Percentiles rank a stretch among this genome's conserved stretches.
Evolutionary conservation across 148 eudicot genomes (phyloP).

Genomic region (Amaranthus palmeri): DNA sequence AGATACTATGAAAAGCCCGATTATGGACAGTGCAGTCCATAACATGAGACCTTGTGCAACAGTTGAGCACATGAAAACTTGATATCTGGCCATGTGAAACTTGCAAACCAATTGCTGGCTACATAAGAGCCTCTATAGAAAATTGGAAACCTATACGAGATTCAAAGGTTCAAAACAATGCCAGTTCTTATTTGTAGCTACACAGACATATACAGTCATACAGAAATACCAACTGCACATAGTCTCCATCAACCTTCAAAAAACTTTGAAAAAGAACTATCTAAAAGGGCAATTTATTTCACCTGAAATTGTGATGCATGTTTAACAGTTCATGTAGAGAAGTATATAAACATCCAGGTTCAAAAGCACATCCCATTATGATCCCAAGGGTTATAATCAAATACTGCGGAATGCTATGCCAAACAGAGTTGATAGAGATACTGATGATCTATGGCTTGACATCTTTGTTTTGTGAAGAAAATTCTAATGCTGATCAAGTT

Average conservation of each 20-base stretch:
- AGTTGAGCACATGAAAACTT: constrained; percentile 34
- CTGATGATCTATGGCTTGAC: constrained; percentile 59
- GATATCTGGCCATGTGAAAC: not conserved
- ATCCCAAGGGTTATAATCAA: constrained; percentile 65
- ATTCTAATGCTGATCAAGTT: constrained; percentile 70
- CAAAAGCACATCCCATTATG: constrained; percentile 84
- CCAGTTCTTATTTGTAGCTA: too few relatives aligned
- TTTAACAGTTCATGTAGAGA: constrained; percentile 40
- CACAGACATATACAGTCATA: too few relatives aligned
- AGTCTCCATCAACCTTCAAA: too few relatives aligned
- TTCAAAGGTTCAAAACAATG: not conserved
- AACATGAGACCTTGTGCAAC: constrained; percentile 61
- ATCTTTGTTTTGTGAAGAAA: constrained; percentile 73
- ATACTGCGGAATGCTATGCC: constrained; percentile 73
- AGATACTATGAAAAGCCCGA: constrained; percentile 58
- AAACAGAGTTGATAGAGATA: constrained; percentile 54
- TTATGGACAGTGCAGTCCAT: constrained; percentile 56
- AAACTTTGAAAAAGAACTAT: not conserved
- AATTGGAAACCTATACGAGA: not conserved
- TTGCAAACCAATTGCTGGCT: too few relatives aligned
- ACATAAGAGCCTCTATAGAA: not conserved
- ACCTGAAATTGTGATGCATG: not conserved
- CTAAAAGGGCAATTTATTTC: not conserved
- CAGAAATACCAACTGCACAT: too few relatives aligned
- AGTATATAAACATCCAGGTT: constrained; percentile 61